phyloP scores from a whole-genome alignment of 768 basidiomycete species.

The Lactifluus volemus region DNA sequence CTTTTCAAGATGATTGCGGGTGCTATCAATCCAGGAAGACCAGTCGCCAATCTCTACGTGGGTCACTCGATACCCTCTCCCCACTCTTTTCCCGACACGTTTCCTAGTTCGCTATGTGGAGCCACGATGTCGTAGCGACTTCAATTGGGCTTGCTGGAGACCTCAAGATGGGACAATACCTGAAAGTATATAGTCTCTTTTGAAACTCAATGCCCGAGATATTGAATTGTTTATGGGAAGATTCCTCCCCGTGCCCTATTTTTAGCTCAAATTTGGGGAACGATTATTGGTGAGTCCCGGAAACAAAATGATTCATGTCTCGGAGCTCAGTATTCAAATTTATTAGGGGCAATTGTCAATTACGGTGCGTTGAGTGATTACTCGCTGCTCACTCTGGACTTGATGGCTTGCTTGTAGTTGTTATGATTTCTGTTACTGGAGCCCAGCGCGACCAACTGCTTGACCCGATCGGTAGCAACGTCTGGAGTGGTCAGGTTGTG shows the following conservation, averaged over 20 bases:
- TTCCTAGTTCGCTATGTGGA: constrained; percentile 56
- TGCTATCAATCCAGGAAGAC: constrained; percentile 50
- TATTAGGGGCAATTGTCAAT: constrained; percentile 28
- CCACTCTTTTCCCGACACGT: background rate
- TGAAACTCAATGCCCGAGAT: background rate
- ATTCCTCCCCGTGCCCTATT: constrained; percentile 62
- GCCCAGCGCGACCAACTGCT: constrained; percentile 47
- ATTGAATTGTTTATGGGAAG: constrained; percentile 29
- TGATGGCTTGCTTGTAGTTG: constrained; percentile 28
- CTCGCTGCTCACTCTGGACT: constrained; percentile 20
- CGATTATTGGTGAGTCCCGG: constrained; percentile 38
- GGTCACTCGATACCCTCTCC: background rate
- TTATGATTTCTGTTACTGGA: constrained; percentile 49
- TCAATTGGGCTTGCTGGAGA: constrained; percentile 46
- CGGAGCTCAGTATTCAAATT: background rate
- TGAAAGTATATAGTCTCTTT: constrained; percentile 8
- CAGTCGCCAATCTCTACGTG: constrained; percentile 63
- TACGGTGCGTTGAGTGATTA: constrained; percentile 22
- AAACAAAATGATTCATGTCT: background rate
- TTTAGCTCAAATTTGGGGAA: constrained; percentile 56
- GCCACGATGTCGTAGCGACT: constrained; percentile 49
- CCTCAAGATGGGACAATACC: constrained; percentile 49
- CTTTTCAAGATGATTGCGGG: constrained; percentile 61
- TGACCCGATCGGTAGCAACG: constrained; percentile 44
- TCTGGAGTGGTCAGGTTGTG: constrained; percentile 36